Conservation (phyloP, 164 flowering plant genomes). For the Santalum album region DNA sequence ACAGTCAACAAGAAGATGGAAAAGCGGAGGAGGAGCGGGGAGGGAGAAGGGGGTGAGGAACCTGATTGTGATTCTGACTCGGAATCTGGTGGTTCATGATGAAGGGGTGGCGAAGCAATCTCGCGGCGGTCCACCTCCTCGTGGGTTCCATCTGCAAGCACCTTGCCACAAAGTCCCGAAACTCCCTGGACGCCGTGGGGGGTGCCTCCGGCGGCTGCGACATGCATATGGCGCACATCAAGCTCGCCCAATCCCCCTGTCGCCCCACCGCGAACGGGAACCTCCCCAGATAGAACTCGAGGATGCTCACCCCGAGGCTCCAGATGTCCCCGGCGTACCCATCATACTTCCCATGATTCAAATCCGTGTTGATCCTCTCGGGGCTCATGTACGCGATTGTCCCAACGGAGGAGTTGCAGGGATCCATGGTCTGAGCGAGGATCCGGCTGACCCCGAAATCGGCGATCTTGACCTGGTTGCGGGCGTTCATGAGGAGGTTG, state of each 20-base stretch:
- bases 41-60: constrained; percentile 21
- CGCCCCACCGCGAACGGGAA: constrained; percentile 63
- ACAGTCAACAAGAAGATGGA: constrained; percentile 1
- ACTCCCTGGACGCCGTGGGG: constrained; percentile 50
- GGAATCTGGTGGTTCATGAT: constrained; percentile 10
- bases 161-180: constrained; percentile 49
- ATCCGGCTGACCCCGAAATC: constrained; percentile 74
- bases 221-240: constrained; percentile 81
- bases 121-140: constrained; percentile 48
- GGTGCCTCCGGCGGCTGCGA: constrained; percentile 83
- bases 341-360: constrained; percentile 66
- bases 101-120: constrained; percentile 62
- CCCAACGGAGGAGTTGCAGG: constrained; percentile 74
- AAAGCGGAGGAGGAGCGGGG: constrained; percentile 14
- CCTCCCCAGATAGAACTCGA: constrained; percentile 75
- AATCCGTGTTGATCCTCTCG: constrained; percentile 76
- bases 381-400: constrained; percentile 94
- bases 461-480: constrained; percentile 61
- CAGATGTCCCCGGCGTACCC: constrained; percentile 88
- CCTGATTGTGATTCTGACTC: constrained; percentile 10
- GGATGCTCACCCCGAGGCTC: constrained; percentile 81
- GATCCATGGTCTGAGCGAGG: constrained; percentile 69
- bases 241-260: constrained; percentile 87
- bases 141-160: constrained; percentile 76
- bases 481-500: constrained; percentile 51